These are phyloP conservation scores for Penicillium crustosum DNA, from an alignment of 2,329 filamentous ascomycete genomes.

Conservation along the genomic window DNA sequence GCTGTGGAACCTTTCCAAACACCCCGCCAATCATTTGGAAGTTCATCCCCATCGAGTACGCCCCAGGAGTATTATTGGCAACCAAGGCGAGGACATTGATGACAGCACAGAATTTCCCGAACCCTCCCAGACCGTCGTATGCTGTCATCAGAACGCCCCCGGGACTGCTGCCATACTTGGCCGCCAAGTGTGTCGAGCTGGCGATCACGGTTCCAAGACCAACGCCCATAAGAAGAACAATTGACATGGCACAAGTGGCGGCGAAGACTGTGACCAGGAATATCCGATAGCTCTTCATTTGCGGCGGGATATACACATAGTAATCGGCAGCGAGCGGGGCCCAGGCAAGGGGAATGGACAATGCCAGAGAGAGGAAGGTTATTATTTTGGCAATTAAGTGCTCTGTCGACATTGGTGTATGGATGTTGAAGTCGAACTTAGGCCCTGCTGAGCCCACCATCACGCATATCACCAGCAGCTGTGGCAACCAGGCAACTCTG, in stretches of 20 bases:
- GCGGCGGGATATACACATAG: slow-evolving; percentile 46
- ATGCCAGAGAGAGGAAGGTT: slow-evolving; percentile 39
- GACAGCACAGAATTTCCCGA: slow-evolving; percentile 47
- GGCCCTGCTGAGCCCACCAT: slow-evolving; percentile 43
- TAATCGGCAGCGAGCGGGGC: slow-evolving; percentile 43
- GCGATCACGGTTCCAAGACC: slow-evolving; percentile 43
- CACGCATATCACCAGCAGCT: slow-evolving; percentile 43
- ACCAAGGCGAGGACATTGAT: slow-evolving; percentile 46
- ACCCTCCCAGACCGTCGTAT: slow-evolving; percentile 41
- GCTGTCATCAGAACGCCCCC: slow-evolving; percentile 42
- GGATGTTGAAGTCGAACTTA: slow-evolving; percentile 36
- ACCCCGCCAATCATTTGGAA: slow-evolving; percentile 45
- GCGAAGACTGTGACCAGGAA: slow-evolving; percentile 43
- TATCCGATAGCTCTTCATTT: slow-evolving; percentile 37
- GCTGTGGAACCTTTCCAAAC: slow-evolving; percentile 42
- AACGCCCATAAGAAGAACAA: slow-evolving; percentile 42
- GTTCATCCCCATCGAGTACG: slow-evolving; percentile 48
- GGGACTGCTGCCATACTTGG: slow-evolving; percentile 27
- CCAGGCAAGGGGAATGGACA: slow-evolving; percentile 39
- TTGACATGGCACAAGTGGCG: slow-evolving; percentile 33
- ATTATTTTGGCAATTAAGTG: slow-evolving; percentile 39
- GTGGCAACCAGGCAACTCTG: slow-evolving; percentile 44
- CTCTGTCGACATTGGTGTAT: slow-evolving; percentile 27
- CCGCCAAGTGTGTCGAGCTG: slow-evolving; percentile 27
- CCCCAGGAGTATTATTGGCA: slow-evolving; percentile 47